Base-by-base conservation (phyloP, 352 stramenopile genomes). In the Pythium brachiatum region DNA sequence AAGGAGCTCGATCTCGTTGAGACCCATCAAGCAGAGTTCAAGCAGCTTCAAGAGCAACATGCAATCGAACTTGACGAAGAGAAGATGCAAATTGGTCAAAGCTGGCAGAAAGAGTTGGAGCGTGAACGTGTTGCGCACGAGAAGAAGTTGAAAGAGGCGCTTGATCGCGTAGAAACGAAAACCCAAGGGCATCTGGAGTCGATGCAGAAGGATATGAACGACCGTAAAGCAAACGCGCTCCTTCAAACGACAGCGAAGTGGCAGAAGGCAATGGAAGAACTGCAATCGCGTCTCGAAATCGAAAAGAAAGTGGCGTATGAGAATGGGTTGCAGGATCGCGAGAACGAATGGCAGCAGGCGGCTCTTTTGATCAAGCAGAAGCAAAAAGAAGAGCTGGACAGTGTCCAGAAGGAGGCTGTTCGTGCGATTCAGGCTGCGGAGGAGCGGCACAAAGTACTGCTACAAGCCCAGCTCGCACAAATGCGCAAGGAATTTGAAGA, bases 311-410 rank as follows among this genome's bases (percentile, higher is more conserved):
- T 74, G 5, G 63, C 71, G 25, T 93, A 93, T 56, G 75, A 85
- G 5, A 75, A 70, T 61, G 84, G 84, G 0, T n/a, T 83, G 8
- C 68, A 81, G 38, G 84, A 93, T 64, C 82, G 84, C 1, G 84
- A 93, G 57, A 76, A 68, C 11, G 82, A 92, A 43, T 93, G 84
- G 84, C 84, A 92, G 54, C 75, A 86, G 44, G 84, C 84, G 3
- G 84, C 84, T 2, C 18, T 69, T 5, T 73, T 87, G 52, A 92
- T 93, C 62, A 93, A 93, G 53, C 73, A 76, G 16, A 79, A 81
- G 32, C 84, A 93, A 36, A 83, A 86, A 25, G 78, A 90, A 34
- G 82, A 90, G 58, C 66, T 93, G 12, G 69, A 78, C 15, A 72
- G 57, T 25, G 75, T 89, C 4, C 78, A 88, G 38, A 75, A 74